These are phyloP conservation scores for Melampsora abietis-canadensis DNA, from an alignment of 1,284 basidiomycete species.

Conservation along the genomic window DNA sequence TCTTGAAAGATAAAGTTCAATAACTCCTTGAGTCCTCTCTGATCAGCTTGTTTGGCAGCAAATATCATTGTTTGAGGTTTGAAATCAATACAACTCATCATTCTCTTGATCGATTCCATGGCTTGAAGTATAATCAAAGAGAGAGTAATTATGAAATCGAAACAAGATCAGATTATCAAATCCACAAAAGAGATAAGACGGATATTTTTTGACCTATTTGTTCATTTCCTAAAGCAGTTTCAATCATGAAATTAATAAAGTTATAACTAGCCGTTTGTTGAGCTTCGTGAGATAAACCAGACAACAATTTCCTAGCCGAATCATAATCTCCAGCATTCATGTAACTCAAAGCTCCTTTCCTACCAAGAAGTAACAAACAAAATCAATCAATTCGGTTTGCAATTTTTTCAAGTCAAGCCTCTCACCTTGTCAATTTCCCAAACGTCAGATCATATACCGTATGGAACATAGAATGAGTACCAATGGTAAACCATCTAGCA, in stretches of 20 bases:
- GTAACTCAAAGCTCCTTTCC: conserved; percentile 39
- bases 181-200: background rate
- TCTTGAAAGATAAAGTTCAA: conserved; percentile 29
- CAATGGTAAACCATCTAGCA: conserved; percentile 35
- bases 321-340: conserved; percentile 39
- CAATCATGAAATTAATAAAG: conserved; percentile 41
- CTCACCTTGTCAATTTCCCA: conserved; percentile 35
- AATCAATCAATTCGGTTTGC: no score
- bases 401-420: no score
- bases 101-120: conserved; percentile 32
- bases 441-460: conserved; percentile 28
- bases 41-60: conserved; percentile 35
- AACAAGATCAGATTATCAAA: background rate
- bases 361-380: background rate
- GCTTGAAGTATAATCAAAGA: conserved; percentile 13
- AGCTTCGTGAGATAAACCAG: conserved; percentile 7
- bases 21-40: conserved; percentile 30
- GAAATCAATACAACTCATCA: conserved; percentile 41
- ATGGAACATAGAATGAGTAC: conserved; percentile 22
- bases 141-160: background rate
- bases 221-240: conserved; percentile 39
- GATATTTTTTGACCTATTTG: conserved; percentile 5
- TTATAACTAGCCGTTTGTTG: conserved; percentile 26
- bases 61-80: conserved; percentile 34
- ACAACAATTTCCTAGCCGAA: conserved; percentile 30